Base-by-base conservation (phyloP, 306 rosid species). In the Dalbergia oliveri region DNA sequence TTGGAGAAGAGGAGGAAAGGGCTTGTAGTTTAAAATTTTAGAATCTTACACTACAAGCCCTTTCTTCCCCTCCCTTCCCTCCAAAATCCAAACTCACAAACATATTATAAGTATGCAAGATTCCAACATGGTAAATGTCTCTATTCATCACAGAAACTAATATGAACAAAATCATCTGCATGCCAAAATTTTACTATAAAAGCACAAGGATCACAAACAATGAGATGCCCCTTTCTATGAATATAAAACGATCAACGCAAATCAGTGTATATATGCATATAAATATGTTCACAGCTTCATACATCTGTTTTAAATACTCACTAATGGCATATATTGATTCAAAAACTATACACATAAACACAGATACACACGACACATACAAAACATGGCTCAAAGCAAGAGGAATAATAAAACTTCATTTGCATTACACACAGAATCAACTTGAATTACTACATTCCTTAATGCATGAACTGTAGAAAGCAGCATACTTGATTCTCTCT, bases 391-490 rank as follows among this genome's bases (percentile, higher is more conserved):
- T 43, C 73, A 11, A 78, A 37, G 53, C 43, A 73, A 35, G 76
- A 83, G 73, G 66, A 73, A 16, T 58, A 11, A 37, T 65, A 57
- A 65, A 59, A 5, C 14, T 66, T 37, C 73, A 57, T 53, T 37
- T 0, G 26, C 62, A 57, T 15, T 23, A 21, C 68, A 65, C 66
- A n/a, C 18, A 72, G 33, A 63, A 77, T 26, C 11, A 73, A 26
- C 26, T 6, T 53, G 57, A 60, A 72, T 35, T 53, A 67, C 58
- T 50, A 33, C 61, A 33, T 69, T 70, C 54, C 66, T 58, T 19
- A 49, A 49, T 59, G 76, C 39, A 76, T 31, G 39, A 71, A 70
- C 44, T 35, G 66, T 37, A 80, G 64, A 81, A 57, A 65, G 58
- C 34, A 21, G 50, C 11, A 59, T 37, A 23, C 23, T 64, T 6